Base-by-base conservation (phyloP, 2,329 filamentous ascomycete genomes). In the Trichoderma pleuroti region DNA sequence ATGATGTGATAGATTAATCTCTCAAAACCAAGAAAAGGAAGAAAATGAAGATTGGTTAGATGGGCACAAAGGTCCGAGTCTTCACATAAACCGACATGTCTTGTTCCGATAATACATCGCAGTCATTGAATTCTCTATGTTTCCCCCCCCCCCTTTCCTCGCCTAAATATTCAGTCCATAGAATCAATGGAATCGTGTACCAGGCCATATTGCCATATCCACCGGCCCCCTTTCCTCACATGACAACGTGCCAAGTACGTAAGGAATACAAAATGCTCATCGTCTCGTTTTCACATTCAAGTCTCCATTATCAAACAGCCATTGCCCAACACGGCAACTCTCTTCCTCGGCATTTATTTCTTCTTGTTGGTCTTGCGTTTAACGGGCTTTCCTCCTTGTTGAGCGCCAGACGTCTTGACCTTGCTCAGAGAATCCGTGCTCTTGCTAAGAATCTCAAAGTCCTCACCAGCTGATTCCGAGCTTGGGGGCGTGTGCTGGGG, bases 381-480 rank as follows among this genome's bases (percentile, higher is more conserved):
- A 14, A 85, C 87, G 76, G 80, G 81, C 80, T 82, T 85, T 74
- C 78, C 78, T 70, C 80, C 79, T 74, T 81, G 79, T 76, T 86
- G 82, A 42, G 81, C 77, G 60, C 86, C 84, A 21, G 83, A 85
- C 5, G 85, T 76, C 81, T 87, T 88, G 71, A 82, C 82, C 78
- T 84, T 84, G 73, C 79, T 80, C 26, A 88, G 81, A 65, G 86
- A 86, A 73, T 88, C 86, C 24, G 86, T 83, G 75, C 86, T 88
- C 81, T 89, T 89, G 77, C 89, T 87, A 11, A 91, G 81, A 54
- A 90, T 79, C 81, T 91, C 88, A 79, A 88, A 91, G 77, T 90
- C 87, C 67, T 87, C 88, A 70, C 83, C 84, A 24, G 86, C 84
- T 1, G 87, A 89, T 76, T 87, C 88, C 26, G 85, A 87, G 77